Base-by-base conservation (phyloP, 2,329 filamentous ascomycete genomes). In the Cytospora paraplurivora region DNA sequence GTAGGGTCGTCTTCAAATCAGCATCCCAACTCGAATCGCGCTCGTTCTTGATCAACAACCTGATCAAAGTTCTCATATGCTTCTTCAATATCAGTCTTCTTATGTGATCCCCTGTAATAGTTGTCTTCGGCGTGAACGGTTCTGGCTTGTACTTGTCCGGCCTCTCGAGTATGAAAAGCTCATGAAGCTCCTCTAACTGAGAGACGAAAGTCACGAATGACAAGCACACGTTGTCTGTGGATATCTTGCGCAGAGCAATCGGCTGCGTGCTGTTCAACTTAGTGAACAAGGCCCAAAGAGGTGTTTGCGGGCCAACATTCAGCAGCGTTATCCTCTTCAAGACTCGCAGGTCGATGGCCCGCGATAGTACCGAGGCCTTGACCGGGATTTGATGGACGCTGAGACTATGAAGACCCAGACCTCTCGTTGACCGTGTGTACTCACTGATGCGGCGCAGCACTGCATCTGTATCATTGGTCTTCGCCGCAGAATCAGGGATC, bases 11-110 rank as follows among this genome's bases (percentile, higher is more conserved):
- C 71, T 82, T 84, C 52, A 81, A 77, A 62, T 88, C 80, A 5
- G 81, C 68, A 69, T 88, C 85, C 87, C 87, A 90, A 7, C 75
- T 74, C 7, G 74, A 71, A 52, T 79, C 78, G 21, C 74, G 71
- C 56, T 85, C 79, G 67, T 88, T 86, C 69, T 85, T 84, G 67
- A 89, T 82, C 78, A 88, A 83, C 19, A 90, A 72, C 12, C 82
- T 77, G 70, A 78, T 81, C 19, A 90, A 73, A 0, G 77, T 81
- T 12, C 70, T 69, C 62, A 85, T 77, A 69, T 89, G 87, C 73
- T 82, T 87, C 71, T 79, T 82, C 33, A 90, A 76, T 0, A 84
- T 81, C 17, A 82, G 69, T 15, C 79, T 79, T 4, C 85, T 80
- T 60, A 90, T 88, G 59, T 86, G 80, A n/a, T 83, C 80, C 10